These are phyloP conservation scores for Chrysoporthe puriensis DNA, from an alignment of 2,329 filamentous ascomycete species.

Conservation along the genomic window DNA sequence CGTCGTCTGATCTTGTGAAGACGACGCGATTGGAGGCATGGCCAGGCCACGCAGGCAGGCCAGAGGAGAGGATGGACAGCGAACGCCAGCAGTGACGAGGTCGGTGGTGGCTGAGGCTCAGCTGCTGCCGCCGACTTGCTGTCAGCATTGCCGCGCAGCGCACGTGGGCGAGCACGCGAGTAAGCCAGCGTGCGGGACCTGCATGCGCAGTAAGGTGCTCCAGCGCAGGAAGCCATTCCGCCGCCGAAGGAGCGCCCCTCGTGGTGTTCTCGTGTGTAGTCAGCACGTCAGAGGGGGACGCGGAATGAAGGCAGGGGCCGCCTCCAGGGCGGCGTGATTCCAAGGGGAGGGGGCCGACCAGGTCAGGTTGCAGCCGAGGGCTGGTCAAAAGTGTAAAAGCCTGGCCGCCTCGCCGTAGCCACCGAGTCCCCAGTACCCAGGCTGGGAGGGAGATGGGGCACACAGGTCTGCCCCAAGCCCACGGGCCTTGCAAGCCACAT, in stretches of 20 bases:
- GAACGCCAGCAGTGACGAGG: background rate
- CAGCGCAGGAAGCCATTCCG: no score
- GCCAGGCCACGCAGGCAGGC: background rate
- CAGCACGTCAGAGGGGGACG: background rate
- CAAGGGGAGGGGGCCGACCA: no score
- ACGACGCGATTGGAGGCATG: background rate
- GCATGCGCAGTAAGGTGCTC: background rate
- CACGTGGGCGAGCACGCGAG: background rate
- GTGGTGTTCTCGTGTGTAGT: background rate
- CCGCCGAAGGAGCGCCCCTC: background rate
- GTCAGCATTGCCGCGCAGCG: constrained; percentile 2
- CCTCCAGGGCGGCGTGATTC: no score
- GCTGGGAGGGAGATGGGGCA: no score
- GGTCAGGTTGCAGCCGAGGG: background rate
- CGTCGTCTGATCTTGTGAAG: background rate
- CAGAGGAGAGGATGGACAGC: background rate
- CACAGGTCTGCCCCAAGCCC: background rate
- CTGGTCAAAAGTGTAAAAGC: background rate
- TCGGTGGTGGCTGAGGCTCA: constrained; percentile 1
- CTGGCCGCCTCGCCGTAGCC: no score
- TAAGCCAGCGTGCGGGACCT: background rate
- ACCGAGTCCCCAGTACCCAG: no score
- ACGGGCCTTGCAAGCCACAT: background rate
- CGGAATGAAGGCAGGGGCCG: no score
- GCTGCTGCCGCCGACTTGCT: background rate